phyloP scores from a whole-genome alignment of 2,329 filamentous ascomycete species.

The Calonectria naviculata region DNA sequence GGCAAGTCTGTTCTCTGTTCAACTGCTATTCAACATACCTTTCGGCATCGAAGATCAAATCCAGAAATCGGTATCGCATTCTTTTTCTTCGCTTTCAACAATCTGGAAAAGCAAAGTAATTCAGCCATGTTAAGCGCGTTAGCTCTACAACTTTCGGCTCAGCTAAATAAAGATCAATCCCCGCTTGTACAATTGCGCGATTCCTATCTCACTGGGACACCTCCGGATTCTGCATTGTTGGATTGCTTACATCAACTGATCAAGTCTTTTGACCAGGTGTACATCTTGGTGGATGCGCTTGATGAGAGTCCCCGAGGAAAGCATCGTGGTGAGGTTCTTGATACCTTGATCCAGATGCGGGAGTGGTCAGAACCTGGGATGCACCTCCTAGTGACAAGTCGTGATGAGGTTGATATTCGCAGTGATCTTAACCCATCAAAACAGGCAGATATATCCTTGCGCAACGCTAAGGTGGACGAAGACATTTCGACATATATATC shows the following conservation, averaged over 20 bases:
- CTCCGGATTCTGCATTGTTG: slow-evolving; percentile 32
- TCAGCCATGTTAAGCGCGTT: slow-evolving; percentile 47
- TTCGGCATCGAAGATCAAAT: slow-evolving; percentile 30
- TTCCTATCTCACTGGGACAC: slow-evolving; percentile 25
- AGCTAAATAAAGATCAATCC: slow-evolving; percentile 30
- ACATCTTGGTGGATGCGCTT: slow-evolving; percentile 50
- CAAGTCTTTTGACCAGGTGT: slow-evolving; percentile 43
- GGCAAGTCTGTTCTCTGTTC: slow-evolving; percentile 54
- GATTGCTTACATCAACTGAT: slow-evolving; percentile 38
- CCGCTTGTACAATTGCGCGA: slow-evolving; percentile 30
- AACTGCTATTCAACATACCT: slow-evolving; percentile 46
- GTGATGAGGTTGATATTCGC: slow-evolving; percentile 46
- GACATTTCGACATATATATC: slow-evolving; percentile 22
- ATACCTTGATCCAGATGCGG: slow-evolving; percentile 38
- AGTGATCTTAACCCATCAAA: not conserved
- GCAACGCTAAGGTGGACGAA: slow-evolving; percentile 7
- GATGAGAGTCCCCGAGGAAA: slow-evolving; percentile 47
- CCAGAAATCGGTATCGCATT: slow-evolving; percentile 44
- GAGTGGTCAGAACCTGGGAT: slow-evolving; percentile 35
- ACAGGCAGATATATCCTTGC: not conserved
- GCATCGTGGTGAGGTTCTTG: slow-evolving; percentile 39
- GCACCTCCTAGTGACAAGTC: slow-evolving; percentile 48
- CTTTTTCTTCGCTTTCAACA: slow-evolving; percentile 55
- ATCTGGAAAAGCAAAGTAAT: slow-evolving; percentile 44
- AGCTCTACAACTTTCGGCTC: slow-evolving; percentile 46